A percentile compares a stretch with the other conserved stretches of the same genome.
Evolutionary conservation across 176 grass and related monocot genomes (phyloP).

Genomic region (Musa troglodytarum): DNA sequence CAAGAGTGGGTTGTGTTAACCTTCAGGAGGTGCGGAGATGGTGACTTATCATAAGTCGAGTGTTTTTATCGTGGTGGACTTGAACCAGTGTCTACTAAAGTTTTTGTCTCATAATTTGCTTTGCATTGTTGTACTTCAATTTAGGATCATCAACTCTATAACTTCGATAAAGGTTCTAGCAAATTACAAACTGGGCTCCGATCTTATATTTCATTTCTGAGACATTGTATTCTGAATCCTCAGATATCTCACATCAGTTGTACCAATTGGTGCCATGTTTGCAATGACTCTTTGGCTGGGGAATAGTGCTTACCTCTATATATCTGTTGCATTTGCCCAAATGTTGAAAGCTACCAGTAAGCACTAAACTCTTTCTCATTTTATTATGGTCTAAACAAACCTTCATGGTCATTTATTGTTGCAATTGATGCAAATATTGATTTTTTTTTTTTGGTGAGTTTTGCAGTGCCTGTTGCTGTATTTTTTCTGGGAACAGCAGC

Average conservation of each 20-base stretch:
- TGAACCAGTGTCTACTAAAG: too few species aligned
- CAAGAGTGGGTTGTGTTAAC: too few species aligned
- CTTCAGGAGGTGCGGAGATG: too few species aligned
- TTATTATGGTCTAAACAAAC: slow-evolving; percentile 1
- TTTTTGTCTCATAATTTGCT: too few species aligned
- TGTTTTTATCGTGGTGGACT: too few species aligned
- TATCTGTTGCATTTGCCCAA: slow-evolving; percentile 99
- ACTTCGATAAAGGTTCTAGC: background rate
- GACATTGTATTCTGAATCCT: slow-evolving; percentile 17
- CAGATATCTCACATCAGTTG: slow-evolving; percentile 93
- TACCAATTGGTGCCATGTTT: slow-evolving; percentile 99
- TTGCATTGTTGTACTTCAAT: too few species aligned
- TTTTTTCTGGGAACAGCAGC: slow-evolving; percentile 84
- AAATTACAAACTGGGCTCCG: background rate
- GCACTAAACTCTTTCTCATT: slow-evolving; percentile 7
- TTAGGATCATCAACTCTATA: background rate
- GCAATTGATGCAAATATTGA: background rate
- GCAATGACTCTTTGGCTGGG: slow-evolving; percentile 98
- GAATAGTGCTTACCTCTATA: slow-evolving; percentile 96
- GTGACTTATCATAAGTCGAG: too few species aligned
- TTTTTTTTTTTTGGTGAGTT: slow-evolving; percentile 17
- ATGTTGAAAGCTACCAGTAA: slow-evolving; percentile 99
- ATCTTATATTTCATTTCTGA: background rate
- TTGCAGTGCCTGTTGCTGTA: slow-evolving; percentile 94
- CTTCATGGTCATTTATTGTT: background rate